Conservation (phyloP, 1,139 yeast genomes). For the Scheffersomyces segobiensis region DNA sequence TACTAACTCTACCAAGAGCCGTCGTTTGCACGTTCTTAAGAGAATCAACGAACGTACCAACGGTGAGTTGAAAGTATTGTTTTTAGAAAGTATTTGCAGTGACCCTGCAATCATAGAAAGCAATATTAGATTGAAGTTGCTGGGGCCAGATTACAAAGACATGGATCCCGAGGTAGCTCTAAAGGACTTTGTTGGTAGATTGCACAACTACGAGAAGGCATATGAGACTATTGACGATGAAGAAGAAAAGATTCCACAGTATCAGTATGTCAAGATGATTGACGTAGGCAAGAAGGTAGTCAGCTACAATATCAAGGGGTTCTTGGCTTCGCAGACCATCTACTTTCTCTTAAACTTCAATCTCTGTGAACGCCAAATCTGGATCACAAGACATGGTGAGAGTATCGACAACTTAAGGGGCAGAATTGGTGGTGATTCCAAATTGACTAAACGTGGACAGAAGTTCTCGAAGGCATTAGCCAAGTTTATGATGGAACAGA, state of each 20-base stretch:
- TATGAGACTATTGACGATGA: conserved; percentile 86
- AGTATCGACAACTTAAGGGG: conserved; percentile 82
- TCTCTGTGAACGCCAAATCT: conserved; percentile 85
- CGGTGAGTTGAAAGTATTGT: conserved; percentile 78
- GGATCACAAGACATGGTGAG: conserved; percentile 96
- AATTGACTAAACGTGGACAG: conserved; percentile 74
- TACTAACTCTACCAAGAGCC: conserved; percentile 78
- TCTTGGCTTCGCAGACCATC: conserved; percentile 89
- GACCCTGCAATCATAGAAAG: conserved; percentile 75
- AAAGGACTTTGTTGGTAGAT: conserved; percentile 77
- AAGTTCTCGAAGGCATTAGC: conserved; percentile 73
- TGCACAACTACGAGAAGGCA: conserved; percentile 82
- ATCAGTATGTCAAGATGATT: conserved; percentile 92
- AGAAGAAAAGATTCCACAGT: conserved; percentile 53
- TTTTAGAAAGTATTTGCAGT: conserved; percentile 84
- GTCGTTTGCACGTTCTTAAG: conserved; percentile 69
- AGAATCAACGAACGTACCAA: conserved; percentile 69
- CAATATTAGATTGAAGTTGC: conserved; percentile 78
- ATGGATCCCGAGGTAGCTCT: conserved; percentile 84
- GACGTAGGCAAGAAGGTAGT: conserved; percentile 94
- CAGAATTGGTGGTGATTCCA: conserved; percentile 89
- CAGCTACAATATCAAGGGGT: conserved; percentile 88
- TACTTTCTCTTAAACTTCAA: conserved; percentile 89
- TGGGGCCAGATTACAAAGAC: conserved; percentile 89
- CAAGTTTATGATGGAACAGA: conserved; percentile 71